A percentile compares a stretch with the other conserved stretches of the same genome.
These are phyloP conservation scores for Hypoxylon sp. DNA, from an alignment of 2,329 filamentous ascomycete genomes.

Conservation along the genomic window DNA sequence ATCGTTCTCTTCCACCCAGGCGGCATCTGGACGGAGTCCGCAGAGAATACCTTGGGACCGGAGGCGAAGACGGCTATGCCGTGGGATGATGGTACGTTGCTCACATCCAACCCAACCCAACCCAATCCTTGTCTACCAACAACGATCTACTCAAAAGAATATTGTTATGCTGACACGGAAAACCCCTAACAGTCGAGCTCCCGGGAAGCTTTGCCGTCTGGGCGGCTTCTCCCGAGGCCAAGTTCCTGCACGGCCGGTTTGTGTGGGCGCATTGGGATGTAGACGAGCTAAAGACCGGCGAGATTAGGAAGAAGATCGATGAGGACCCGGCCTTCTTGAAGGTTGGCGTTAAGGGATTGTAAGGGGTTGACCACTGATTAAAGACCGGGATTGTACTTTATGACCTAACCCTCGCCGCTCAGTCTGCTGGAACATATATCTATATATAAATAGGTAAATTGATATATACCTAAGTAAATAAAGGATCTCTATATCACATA, in stretches of 20 bases:
- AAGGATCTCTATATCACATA: no score
- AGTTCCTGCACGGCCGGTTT: constrained; percentile 50
- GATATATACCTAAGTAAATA: no score
- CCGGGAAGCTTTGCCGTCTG: constrained; percentile 51
- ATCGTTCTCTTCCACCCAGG: constrained; percentile 54
- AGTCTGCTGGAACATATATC: no score
- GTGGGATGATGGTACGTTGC: constrained; percentile 46
- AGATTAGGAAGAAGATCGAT: constrained; percentile 40
- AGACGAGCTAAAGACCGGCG: constrained; percentile 47
- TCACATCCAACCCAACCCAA: no score
- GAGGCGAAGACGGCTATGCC: constrained; percentile 36
- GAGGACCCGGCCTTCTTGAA: constrained; percentile 37
- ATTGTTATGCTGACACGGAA: no score
- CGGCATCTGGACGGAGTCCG: constrained; percentile 47
- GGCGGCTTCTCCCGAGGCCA: constrained; percentile 50
- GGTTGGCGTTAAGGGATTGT: constrained; percentile 37
- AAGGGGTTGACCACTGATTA: no score
- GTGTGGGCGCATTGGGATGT: constrained; percentile 53
- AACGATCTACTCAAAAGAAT: no score
- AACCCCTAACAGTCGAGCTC: constrained; percentile 37
- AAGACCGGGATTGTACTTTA: no score
- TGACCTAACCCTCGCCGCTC: no score
- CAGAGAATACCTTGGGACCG: constrained; percentile 35
- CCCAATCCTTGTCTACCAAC: no score
- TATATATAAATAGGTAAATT: no score